phyloP scores from a whole-genome alignment of 768 basidiomycete genomes.

The Lactarius akahatsu region DNA sequence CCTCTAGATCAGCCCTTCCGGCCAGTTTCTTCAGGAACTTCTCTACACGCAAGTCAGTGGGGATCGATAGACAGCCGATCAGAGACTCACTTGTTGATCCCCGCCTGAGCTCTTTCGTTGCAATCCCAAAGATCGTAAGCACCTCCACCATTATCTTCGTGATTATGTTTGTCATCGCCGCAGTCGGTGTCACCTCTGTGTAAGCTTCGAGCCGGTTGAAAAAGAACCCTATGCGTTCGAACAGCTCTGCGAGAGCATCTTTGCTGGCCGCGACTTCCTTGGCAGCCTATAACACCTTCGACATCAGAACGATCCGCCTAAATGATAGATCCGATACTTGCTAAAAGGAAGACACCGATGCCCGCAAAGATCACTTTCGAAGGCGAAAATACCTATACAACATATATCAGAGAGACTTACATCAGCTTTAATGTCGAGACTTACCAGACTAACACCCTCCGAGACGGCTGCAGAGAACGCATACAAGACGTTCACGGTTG shows the following conservation, averaged over 20 bases:
- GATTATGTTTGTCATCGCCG: not conserved
- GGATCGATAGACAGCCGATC: rapidly evolving
- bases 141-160: constrained; percentile 10
- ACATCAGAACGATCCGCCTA: not conserved
- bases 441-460: not conserved
- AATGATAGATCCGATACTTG: not conserved
- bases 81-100: not conserved
- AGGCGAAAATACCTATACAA: not conserved
- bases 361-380: not conserved
- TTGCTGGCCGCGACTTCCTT: not conserved
- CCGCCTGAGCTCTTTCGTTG: constrained; percentile 1
- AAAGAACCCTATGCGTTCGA: not conserved
- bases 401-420: not conserved
- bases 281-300: not conserved
- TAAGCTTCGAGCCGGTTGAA: constrained; percentile 3
- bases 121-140: constrained; percentile 8
- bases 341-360: constrained; percentile 6
- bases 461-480: not conserved
- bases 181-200: not conserved
- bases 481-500: not conserved
- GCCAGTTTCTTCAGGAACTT: constrained; percentile 2
- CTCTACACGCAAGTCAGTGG: not conserved
- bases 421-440: not conserved
- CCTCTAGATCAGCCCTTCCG: not conserved
- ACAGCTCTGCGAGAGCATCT: not conserved